Evolutionary conservation across 352 stramenopile genomes (phyloP), one percentile per base, ranked within the genome.

Genomic region (Globisporangium nunn): DNA sequence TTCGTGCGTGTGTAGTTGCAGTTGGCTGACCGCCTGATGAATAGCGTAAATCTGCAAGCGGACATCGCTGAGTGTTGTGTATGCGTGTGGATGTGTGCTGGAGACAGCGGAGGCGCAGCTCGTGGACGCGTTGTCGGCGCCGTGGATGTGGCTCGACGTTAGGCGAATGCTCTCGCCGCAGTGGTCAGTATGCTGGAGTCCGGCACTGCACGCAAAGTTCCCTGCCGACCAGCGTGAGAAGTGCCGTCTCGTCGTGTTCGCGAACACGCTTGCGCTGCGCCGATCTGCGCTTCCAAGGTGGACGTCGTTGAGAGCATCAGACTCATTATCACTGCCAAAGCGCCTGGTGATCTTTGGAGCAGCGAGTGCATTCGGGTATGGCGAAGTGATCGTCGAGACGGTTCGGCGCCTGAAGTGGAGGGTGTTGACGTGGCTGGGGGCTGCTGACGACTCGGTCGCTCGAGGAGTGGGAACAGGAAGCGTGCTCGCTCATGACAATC

Each of bases 121-220:
- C 31, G 44, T 51, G 23, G 50, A 70, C 12, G 50, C 66, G 5
- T 62, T 67, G 37, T 40, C 50, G 12, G 58, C 62, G 2, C 35
- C 57, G 15, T 84, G 73, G 70, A 52, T 87, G 33, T 64, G 61
- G 40, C n/a, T 28, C 3, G 65, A 81, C 23, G 51, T 88, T 6
- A 61, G 63, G 43, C 60, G 37, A 12, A 81, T 86, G 58, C 70
- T 93, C 40, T 69, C 69, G 41, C 60, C 77, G 11, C 31, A 58
- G 4, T 91, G 79, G 81, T 73, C 79, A 3, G 63, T 86, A 29
- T 48, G 81, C 40, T 93, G 81, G 83, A 79, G 40, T 33, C 81
- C 70, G 6, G 43, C 15, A n/a, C 56, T 71, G 43, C 79, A 91
- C 60, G 59, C 56, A 3, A 68, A 72, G 41, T 90, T 89, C 60